These are phyloP conservation scores for Deakozyma indianensis DNA, from an alignment of 805 yeast genomes.

Conservation along the genomic window DNA sequence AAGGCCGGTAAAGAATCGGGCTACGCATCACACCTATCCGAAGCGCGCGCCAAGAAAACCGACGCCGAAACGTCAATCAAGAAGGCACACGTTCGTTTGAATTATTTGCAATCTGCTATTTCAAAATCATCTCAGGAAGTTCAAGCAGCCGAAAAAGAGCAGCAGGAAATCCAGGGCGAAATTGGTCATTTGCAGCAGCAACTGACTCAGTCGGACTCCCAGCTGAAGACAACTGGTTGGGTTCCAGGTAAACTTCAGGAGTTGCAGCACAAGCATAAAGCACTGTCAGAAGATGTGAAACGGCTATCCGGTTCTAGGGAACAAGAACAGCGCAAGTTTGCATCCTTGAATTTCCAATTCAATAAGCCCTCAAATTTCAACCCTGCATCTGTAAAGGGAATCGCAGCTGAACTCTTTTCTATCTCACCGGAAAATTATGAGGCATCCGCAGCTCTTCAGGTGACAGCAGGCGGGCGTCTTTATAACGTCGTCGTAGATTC, in stretches of 20 bases:
- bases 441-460: conserved; percentile 74
- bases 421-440: conserved; percentile 41
- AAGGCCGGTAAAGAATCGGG: conserved; percentile 68
- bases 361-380: conserved; percentile 29
- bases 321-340: conserved; percentile 2
- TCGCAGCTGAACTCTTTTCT: conserved; percentile 73
- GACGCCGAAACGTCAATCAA: conserved; percentile 41
- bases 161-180: not conserved
- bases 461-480: conserved; percentile 84
- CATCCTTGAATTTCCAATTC: conserved; percentile 6
- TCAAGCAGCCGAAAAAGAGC: not conserved
- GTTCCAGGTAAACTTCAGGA: not conserved
- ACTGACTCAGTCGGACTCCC: not conserved
- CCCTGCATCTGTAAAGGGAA: conserved; percentile 57
- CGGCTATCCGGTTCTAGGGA: not conserved
- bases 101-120: conserved; percentile 29
- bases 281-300: not conserved
- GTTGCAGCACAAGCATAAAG: not conserved
- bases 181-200: not conserved
- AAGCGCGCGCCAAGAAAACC: conserved; percentile 41
- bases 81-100: conserved; percentile 42
- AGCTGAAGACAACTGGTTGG: not conserved
- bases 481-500: conserved; percentile 86
- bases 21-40: conserved; percentile 55
- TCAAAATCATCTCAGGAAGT: not conserved